These are phyloP conservation scores for Cardamine chenopodiifolia DNA, from an alignment of 345 rosid species.

Conservation along the genomic window DNA sequence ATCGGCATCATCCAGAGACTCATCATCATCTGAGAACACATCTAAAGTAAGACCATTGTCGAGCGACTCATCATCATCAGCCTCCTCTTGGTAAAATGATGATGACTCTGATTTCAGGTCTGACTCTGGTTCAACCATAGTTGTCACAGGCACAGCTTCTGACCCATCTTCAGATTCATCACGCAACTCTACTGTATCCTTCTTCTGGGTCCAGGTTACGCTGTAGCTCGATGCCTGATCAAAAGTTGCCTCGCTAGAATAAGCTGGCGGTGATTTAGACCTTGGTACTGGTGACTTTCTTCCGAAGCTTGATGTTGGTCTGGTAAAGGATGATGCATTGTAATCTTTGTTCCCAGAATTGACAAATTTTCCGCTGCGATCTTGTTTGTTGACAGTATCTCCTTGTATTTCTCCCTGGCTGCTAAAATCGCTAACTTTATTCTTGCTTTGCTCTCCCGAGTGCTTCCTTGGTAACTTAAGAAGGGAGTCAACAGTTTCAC, in stretches of 20 bases:
- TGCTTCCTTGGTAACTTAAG: conserved; percentile 83
- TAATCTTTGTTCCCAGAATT: conserved; percentile 41
- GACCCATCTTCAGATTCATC: conserved; percentile 42
- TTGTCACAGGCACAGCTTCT: conserved; percentile 41
- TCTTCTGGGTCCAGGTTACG: conserved; percentile 47
- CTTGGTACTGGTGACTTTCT: conserved; percentile 73
- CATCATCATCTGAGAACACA: conserved; percentile 43
- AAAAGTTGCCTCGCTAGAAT: conserved; percentile 49
- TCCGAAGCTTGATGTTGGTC: conserved; percentile 81
- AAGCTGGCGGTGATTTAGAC: conserved; percentile 54
- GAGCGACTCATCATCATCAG: conserved; percentile 31
- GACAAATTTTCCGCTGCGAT: conserved; percentile 40
- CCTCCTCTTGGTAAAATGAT: conserved; percentile 39
- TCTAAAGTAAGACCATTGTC: conserved; percentile 25
- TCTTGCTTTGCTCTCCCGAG: conserved; percentile 67
- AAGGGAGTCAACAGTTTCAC: conserved; percentile 77
- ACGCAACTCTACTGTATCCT: conserved; percentile 40
- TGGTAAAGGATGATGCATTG: conserved; percentile 49
- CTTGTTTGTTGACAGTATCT: conserved; percentile 40
- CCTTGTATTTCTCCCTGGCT: conserved; percentile 39
- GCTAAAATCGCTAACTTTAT: conserved; percentile 42
- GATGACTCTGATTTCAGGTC: conserved; percentile 34
- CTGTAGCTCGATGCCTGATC: conserved; percentile 42
- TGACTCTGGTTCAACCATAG: conserved; percentile 42
- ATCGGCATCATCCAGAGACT: conserved; percentile 38